phyloP scores from a whole-genome alignment of 2,329 filamentous ascomycete species.

The Aspergillus jensenii region DNA sequence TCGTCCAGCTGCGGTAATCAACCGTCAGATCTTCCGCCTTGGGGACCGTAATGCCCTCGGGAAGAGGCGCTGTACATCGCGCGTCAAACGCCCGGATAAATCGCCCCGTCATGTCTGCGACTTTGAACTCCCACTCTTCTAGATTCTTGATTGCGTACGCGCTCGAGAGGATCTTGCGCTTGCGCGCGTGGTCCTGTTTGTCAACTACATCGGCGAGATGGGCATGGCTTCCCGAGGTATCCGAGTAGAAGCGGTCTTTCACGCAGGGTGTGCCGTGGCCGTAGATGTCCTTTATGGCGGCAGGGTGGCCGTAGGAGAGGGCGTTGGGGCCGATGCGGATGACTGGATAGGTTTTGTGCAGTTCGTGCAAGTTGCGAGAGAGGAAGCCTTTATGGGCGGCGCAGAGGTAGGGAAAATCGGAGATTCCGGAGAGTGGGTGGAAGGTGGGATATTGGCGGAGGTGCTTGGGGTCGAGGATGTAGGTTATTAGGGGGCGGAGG shows the following conservation, averaged over 20 bases:
- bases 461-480: not conserved
- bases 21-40: slow-evolving; percentile 24
- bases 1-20: slow-evolving; percentile 54
- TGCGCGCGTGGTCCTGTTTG: slow-evolving; percentile 52
- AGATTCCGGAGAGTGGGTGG: not conserved
- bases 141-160: slow-evolving; percentile 57
- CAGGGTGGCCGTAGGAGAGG: slow-evolving; percentile 42
- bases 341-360: not conserved
- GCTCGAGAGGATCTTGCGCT: slow-evolving; percentile 52
- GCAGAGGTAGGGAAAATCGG: not conserved
- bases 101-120: slow-evolving; percentile 50
- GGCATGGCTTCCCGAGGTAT: slow-evolving; percentile 49
- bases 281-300: slow-evolving; percentile 53
- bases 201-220: slow-evolving; percentile 55
- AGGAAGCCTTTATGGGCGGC: not conserved
- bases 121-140: slow-evolving; percentile 56
- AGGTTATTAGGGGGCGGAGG: not conserved
- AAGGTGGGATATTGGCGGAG: slow-evolving; percentile 1
- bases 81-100: slow-evolving; percentile 47
- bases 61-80: slow-evolving; percentile 19
- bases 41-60: slow-evolving; percentile 4
- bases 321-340: slow-evolving; percentile 48
- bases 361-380: not conserved
- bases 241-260: slow-evolving; percentile 51
- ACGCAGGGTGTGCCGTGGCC: slow-evolving; percentile 52